Evolutionary conservation across 2,329 filamentous ascomycete species (phyloP).

Genomic region (Calonectria pauciramosa): DNA sequence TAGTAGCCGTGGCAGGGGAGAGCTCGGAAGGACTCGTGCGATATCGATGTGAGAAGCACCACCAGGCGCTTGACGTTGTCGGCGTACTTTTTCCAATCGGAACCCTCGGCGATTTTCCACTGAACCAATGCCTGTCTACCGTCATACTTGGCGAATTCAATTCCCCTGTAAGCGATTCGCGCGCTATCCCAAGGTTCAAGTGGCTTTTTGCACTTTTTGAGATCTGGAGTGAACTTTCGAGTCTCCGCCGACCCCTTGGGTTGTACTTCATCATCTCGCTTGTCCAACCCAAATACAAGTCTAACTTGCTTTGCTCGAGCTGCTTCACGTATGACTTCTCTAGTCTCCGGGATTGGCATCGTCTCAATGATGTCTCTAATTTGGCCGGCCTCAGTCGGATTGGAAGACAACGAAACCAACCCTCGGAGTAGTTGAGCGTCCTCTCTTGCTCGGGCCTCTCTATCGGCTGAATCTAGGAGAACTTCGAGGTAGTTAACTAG

Average conservation of each 20-base stretch:
- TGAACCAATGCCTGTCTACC: background rate
- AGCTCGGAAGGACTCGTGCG: background rate
- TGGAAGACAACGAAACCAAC: background rate
- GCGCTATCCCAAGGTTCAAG: background rate
- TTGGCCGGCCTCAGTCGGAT: background rate
- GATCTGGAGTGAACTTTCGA: background rate
- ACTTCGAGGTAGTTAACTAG: background rate
- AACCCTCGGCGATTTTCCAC: background rate
- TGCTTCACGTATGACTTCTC: background rate
- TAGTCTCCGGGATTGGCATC: background rate
- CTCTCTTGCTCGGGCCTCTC: background rate
- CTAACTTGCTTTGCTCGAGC: background rate
- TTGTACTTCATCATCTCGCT: background rate
- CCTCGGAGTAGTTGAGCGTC: background rate
- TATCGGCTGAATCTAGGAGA: background rate
- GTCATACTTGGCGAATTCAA: background rate
- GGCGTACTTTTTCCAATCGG: background rate
- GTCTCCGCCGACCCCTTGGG: background rate
- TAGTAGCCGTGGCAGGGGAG: background rate
- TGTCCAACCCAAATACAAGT: background rate
- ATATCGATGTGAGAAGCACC: background rate
- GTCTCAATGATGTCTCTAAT: background rate
- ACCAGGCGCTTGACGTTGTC: background rate
- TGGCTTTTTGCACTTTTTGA: background rate
- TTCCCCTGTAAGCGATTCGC: background rate